Conservation (phyloP, 345 rosid genomes). For the Euphorbia tirucalli region DNA sequence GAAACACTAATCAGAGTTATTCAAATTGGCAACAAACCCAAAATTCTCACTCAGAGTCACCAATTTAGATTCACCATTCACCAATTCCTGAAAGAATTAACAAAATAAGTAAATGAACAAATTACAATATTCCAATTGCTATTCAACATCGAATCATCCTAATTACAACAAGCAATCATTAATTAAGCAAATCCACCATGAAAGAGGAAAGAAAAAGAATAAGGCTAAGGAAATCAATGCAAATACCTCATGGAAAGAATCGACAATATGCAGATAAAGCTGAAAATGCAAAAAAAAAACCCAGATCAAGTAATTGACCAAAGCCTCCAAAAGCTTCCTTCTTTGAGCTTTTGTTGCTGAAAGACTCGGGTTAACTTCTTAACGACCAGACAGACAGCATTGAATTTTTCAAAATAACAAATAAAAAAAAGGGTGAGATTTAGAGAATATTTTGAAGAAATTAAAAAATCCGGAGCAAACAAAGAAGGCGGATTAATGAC, state of each 20-base stretch:
- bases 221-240: neutral
- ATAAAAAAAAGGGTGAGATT: too few relatives aligned
- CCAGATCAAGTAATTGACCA: slow-evolving; percentile 15
- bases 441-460: neutral
- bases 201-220: too few relatives aligned
- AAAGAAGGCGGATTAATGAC: neutral
- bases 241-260: slow-evolving; percentile 18
- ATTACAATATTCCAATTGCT: neutral
- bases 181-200: too few relatives aligned
- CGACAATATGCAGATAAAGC: neutral
- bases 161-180: neutral
- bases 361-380: slow-evolving; percentile 3
- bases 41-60: slow-evolving; percentile 2
- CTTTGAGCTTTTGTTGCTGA: neutral
- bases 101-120: neutral
- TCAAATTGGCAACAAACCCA: slow-evolving; percentile 13
- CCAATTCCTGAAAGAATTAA: slow-evolving; percentile 11
- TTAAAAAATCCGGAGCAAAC: slow-evolving; percentile 4
- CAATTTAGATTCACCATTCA: slow-evolving; percentile 14
- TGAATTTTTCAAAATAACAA: slow-evolving; percentile 8
- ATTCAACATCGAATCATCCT: neutral
- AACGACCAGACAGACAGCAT: slow-evolving; percentile 12
- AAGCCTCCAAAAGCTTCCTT: slow-evolving; percentile 5
- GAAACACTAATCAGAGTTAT: slow-evolving; percentile 14
- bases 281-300: slow-evolving; percentile 9